These are phyloP conservation scores for Colletotrichum cordylinicola DNA, from an alignment of 2,329 filamentous ascomycete genomes.

Conservation along the genomic window DNA sequence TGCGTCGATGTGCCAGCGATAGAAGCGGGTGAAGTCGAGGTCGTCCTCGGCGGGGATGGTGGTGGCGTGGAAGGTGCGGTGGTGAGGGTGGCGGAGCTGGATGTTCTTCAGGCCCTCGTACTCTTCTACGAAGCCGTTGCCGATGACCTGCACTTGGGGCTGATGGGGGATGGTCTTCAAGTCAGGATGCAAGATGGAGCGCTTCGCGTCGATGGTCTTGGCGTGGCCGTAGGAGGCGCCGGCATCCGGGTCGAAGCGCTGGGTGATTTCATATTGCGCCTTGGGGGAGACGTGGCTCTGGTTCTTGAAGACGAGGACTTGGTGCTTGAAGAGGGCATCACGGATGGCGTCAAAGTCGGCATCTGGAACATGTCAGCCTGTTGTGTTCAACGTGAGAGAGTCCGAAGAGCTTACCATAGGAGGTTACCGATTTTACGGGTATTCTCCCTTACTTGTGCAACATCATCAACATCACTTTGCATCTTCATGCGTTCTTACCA, in stretches of 20 bases:
- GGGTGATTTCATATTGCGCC: constrained; percentile 77
- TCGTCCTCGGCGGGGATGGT: constrained; percentile 61
- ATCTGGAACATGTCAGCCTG: constrained; percentile 47
- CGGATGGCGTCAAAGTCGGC: constrained; percentile 69
- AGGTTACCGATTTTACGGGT: constrained; percentile 68
- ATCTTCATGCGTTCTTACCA: constrained; percentile 48
- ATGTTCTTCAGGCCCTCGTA: constrained; percentile 77
- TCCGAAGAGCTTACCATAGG: constrained; percentile 48
- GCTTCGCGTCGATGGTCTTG: constrained; percentile 71
- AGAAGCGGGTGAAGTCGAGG: constrained; percentile 62
- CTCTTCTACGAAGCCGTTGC: constrained; percentile 71
- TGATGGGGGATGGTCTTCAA: constrained; percentile 82
- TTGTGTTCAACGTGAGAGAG: not conserved
- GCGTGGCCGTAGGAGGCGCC: constrained; percentile 75
- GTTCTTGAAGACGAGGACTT: constrained; percentile 74
- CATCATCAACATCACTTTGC: constrained; percentile 18
- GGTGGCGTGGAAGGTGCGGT: constrained; percentile 76
- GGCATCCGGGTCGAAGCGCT: constrained; percentile 72
- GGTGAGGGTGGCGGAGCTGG: constrained; percentile 75
- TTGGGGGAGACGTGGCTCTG: constrained; percentile 69
- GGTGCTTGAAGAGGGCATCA: constrained; percentile 69
- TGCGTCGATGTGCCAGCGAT: constrained; percentile 83
- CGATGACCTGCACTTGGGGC: constrained; percentile 77
- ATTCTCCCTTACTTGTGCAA: constrained; percentile 45
- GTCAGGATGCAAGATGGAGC: constrained; percentile 76